A percentile compares a stretch with the other conserved stretches of the same genome.
These are phyloP conservation scores for Lotus japonicus DNA, from an alignment of 306 rosid genomes.

Conservation along the genomic window DNA sequence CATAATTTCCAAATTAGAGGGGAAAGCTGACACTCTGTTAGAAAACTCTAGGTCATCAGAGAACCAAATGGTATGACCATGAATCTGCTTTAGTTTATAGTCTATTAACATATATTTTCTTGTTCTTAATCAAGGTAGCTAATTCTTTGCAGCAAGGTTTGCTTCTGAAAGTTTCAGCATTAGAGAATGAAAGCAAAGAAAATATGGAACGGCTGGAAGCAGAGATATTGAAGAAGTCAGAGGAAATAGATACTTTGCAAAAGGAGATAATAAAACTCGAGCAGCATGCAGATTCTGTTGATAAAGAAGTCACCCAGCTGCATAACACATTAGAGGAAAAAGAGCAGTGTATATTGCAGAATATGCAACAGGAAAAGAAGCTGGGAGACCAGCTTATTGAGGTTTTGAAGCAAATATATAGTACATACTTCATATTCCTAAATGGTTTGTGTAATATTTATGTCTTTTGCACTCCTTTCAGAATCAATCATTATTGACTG, in stretches of 20 bases:
- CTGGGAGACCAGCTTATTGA: constrained; percentile 60
- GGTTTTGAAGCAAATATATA: constrained; percentile 46
- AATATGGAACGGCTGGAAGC: constrained; percentile 47
- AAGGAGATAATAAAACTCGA: constrained; percentile 49
- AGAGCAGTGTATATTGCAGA: constrained; percentile 49
- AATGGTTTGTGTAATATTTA: background rate
- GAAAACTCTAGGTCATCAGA: constrained; percentile 63
- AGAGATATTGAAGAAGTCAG: constrained; percentile 59
- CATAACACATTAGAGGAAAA: constrained; percentile 48
- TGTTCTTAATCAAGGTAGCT: constrained; percentile 24
- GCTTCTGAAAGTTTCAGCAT: constrained; percentile 53
- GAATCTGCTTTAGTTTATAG: constrained; percentile 10
- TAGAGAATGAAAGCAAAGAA: constrained; percentile 61
- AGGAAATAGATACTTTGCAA: constrained; percentile 48
- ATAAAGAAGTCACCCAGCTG: constrained; percentile 51
- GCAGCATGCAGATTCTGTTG: constrained; percentile 46
- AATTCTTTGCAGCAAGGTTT: constrained; percentile 60
- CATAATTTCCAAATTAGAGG: constrained; percentile 60
- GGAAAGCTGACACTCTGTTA: constrained; percentile 41
- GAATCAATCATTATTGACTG: constrained; percentile 45
- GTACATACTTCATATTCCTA: background rate
- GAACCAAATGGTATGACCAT: constrained; percentile 50
- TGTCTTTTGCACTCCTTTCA: constrained; percentile 31
- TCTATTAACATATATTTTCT: constrained; percentile 2
- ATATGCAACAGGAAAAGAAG: constrained; percentile 60